A percentile compares a stretch with the other conserved stretches of the same genome.
phyloP scores from a whole-genome alignment of 208 protist genomes.

The Trypanosoma rangeli region DNA sequence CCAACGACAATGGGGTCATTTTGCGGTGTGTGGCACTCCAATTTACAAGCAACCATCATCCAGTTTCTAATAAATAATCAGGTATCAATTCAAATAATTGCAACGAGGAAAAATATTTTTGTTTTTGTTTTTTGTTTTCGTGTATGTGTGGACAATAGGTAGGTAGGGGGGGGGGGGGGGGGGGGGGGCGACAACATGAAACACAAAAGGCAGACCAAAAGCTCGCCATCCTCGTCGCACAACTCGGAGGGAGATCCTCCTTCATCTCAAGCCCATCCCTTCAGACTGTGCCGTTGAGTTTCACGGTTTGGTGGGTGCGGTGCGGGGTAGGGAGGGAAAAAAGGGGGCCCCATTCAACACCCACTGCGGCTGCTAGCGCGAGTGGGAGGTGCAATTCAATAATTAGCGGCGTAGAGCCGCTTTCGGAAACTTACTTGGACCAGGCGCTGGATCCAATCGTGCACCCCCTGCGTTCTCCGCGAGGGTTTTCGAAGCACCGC shows the following conservation, averaged over 20 bases:
- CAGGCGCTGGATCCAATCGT: constrained; percentile 30
- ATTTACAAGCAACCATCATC: neutral
- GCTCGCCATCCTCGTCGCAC: neutral
- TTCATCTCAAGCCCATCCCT: no score
- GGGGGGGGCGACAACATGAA: neutral
- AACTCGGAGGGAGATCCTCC: neutral
- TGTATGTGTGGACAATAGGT: neutral
- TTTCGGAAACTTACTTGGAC: constrained; percentile 1
- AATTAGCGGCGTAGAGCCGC: constrained; percentile 14
- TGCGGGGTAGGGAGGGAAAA: no score
- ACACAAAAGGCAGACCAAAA: constrained; percentile 21
- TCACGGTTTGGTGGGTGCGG: neutral
- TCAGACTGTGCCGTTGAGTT: neutral
- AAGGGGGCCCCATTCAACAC: no score
- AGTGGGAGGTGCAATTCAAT: neutral
- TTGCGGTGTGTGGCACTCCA: constrained; percentile 23
- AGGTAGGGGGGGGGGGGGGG: neutral
- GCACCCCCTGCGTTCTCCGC: neutral
- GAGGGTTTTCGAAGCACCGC: constrained; percentile 5
- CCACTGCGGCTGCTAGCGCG: no score
- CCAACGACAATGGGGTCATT: constrained; percentile 34
- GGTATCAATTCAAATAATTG: no score
- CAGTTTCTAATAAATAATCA: neutral
- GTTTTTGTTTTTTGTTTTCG: neutral
- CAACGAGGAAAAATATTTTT: no score